Evolutionary conservation across 768 basidiomycete genomes (phyloP).

Genomic region (Hysterangium stoloniferum): DNA sequence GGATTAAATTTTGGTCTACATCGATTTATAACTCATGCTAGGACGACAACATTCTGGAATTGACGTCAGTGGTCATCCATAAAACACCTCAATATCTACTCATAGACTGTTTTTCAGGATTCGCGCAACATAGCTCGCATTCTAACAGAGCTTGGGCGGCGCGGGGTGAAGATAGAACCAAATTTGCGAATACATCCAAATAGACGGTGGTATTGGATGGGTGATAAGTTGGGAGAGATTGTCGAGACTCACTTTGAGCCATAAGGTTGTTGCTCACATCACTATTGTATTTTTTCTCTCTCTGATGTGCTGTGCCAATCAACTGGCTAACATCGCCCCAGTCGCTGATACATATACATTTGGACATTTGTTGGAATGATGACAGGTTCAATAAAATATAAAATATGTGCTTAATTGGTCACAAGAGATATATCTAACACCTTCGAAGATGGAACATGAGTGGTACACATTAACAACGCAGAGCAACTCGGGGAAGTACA

Average conservation of each 20-base stretch:
- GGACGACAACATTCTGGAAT: constrained; percentile 76
- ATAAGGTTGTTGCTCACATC: neutral
- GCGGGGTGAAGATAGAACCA: constrained; percentile 58
- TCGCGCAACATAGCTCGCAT: constrained; percentile 84
- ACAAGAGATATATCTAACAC: too few species aligned
- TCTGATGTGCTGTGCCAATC: neutral
- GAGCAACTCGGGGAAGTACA: neutral
- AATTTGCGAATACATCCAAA: constrained; percentile 64
- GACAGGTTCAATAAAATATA: too few species aligned
- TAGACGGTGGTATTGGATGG: constrained; percentile 84
- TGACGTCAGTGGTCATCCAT: constrained; percentile 52
- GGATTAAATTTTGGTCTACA: neutral
- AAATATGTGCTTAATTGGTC: too few species aligned
- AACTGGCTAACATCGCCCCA: neutral
- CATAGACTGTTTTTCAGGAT: constrained; percentile 49
- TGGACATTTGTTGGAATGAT: too few species aligned
- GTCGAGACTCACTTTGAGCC: constrained; percentile 34
- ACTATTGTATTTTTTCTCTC: neutral
- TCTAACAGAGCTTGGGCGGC: constrained; percentile 65
- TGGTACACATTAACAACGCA: neutral
- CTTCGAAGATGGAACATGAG: neutral
- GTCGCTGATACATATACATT: too few species aligned
- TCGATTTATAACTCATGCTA: neutral
- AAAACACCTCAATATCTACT: neutral
- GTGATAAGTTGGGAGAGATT: constrained; percentile 54